Evolutionary conservation across 164 flowering plant genomes (phyloP).

Genomic region (Hamamelis virginiana): DNA sequence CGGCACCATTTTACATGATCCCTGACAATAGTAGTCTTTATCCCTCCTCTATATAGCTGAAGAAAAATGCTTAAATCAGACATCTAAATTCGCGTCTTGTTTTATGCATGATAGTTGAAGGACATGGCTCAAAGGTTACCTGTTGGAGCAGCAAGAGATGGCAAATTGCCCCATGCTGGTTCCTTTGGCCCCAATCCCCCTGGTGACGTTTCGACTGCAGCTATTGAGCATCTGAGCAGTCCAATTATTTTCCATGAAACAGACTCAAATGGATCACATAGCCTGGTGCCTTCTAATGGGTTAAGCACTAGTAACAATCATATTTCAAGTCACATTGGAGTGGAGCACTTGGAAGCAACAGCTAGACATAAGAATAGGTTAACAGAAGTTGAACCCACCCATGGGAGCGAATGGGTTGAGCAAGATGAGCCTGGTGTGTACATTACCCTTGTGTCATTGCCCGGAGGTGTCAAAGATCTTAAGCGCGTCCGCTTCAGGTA

Average conservation of each 20-base stretch:
- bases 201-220: slow-evolving; percentile 10
- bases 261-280: slow-evolving; percentile 19
- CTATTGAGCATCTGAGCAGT: slow-evolving; percentile 13
- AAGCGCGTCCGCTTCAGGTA: slow-evolving; percentile 94
- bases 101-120: slow-evolving; percentile 22
- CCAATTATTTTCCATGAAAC: slow-evolving; percentile 10
- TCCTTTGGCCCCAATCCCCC: slow-evolving; percentile 13
- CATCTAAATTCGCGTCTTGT: neutral
- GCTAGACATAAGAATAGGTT: slow-evolving; percentile 14
- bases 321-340: slow-evolving; percentile 11
- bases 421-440: slow-evolving; percentile 93
- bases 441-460: slow-evolving; percentile 70
- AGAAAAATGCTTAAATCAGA: no score
- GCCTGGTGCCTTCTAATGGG: slow-evolving; percentile 16
- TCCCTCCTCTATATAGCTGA: no score
- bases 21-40: no score
- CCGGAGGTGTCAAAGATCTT: slow-evolving; percentile 75
- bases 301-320: slow-evolving; percentile 9
- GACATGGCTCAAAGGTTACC: slow-evolving; percentile 42
- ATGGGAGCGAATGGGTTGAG: slow-evolving; percentile 77
- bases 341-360: slow-evolving; percentile 17
- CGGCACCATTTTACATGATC: no score
- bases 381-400: slow-evolving; percentile 22
- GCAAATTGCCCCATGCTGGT: slow-evolving; percentile 18
- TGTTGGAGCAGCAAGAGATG: slow-evolving; percentile 23